phyloP scores from a whole-genome alignment of 345 rosid genomes.

The Eucalyptus polyanthemos region DNA sequence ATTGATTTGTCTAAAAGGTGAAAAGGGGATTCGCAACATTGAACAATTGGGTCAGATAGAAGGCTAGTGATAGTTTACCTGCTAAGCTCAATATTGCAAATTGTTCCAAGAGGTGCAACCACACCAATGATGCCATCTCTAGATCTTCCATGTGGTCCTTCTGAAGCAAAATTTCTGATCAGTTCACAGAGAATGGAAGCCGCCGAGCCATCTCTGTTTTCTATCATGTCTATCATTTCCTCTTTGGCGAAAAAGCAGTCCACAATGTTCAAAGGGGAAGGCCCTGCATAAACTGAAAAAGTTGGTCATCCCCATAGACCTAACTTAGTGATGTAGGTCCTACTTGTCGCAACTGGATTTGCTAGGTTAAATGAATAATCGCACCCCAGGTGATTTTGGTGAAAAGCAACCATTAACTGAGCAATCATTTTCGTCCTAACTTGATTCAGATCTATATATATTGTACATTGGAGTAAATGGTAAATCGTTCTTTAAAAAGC shows the following conservation, averaged over 20 bases:
- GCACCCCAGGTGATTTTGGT: background rate
- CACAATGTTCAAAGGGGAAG: background rate
- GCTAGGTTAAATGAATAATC: background rate
- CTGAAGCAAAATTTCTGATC: background rate
- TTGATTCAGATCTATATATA: background rate
- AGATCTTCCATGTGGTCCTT: constrained; percentile 1
- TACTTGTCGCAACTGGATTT: background rate
- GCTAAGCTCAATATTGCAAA: constrained; percentile 29
- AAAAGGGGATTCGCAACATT: background rate
- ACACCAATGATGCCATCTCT: constrained; percentile 22
- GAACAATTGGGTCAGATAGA: background rate
- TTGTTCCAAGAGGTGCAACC: constrained; percentile 50
- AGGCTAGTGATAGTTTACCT: constrained; percentile 9
- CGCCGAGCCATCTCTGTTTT: constrained; percentile 20
- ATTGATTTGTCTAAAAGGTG: background rate
- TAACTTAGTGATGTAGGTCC: background rate
- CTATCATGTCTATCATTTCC: constrained; percentile 24
- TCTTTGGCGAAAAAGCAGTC: constrained; percentile 19
- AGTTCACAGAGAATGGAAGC: constrained; percentile 28
- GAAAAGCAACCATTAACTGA: background rate
- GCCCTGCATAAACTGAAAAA: constrained; percentile 5
- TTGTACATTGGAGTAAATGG: background rate
- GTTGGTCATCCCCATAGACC: constrained; percentile 3
- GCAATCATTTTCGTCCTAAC: background rate
- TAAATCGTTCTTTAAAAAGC: background rate